Percentiles rank a stretch among this genome's conserved stretches.
Conservation (phyloP, 192 early-diverging fungal genomes). For the Podila minutissima region DNA sequence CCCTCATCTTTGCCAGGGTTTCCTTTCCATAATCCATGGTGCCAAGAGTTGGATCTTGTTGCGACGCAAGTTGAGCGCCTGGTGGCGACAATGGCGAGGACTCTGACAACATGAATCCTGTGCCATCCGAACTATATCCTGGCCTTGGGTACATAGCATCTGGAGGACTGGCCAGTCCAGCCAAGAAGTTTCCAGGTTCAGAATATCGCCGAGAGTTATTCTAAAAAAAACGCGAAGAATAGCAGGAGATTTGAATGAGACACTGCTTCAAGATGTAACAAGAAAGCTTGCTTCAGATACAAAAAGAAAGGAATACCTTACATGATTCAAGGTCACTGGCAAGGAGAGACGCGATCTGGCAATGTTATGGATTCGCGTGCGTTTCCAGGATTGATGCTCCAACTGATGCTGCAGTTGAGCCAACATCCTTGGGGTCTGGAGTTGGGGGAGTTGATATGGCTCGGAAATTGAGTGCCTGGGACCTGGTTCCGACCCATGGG, state of each 20-base stretch:
- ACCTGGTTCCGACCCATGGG: background rate
- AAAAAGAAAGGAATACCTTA: background rate
- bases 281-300: background rate
- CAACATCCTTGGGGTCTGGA: slow-evolving; percentile 31
- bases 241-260: background rate
- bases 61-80: background rate
- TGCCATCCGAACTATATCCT: background rate
- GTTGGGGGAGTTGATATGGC: slow-evolving; percentile 9
- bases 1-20: background rate
- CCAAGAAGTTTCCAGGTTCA: slow-evolving; percentile 14
- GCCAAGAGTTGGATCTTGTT: background rate
- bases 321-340: slow-evolving; percentile 13
- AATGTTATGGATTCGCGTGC: background rate
- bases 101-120: too few relatives aligned
- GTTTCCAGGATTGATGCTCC: slow-evolving; percentile 24
- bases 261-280: background rate
- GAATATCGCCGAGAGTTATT: slow-evolving; percentile 26
- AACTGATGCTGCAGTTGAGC: slow-evolving; percentile 34
- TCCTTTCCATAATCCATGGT: background rate
- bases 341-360: slow-evolving; percentile 11
- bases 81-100: background rate
- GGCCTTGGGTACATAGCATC: background rate
- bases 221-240: background rate
- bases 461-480: background rate
- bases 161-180: background rate